Base-by-base conservation (phyloP, 768 basidiomycete genomes). In the Boletus rubropictus region DNA sequence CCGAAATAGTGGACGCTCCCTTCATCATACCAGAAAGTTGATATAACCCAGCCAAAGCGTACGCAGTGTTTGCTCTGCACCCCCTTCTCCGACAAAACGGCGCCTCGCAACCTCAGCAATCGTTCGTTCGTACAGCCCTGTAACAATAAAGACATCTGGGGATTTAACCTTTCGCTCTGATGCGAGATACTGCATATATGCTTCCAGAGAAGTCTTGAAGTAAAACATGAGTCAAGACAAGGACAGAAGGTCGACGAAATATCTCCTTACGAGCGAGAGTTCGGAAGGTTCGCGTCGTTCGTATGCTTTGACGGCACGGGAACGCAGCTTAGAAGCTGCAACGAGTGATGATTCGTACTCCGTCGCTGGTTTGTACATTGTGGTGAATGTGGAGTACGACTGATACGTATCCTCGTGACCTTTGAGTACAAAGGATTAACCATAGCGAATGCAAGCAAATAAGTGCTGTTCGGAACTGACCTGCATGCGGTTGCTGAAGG, bases 331-430 rank as follows among this genome's bases (percentile, higher is more conserved):
- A 14, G 90, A 90, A 3, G 91, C 92, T 1, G 78, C 65, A 15
- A 95, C 76, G 21, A 97, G 78, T 7, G 84, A 67, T 0, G 71
- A 56, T 59, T 95, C 92, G 60, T 98, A 98, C 35, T 84, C 76
- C n/a, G 75, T 68, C 0, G 82, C 72, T 12, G 86, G 79, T 56
- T 82, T 79, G 64, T 86, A 77, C 45, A 79, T 77, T 1, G 91
- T 89, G 14, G 90, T 89, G 69, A 97, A 96, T 0, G 84, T 78
- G 0, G 94, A 96, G 63, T 95, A 98, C 2, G 79, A 74, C 57
- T 89, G 83, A 46, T 84, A 83, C 0, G 92, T 94, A 12, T 86
- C 79, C 33, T 90, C 89, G 46, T 83, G 76, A 49, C 80, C 90
- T 93, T 56, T n/a, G 22, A 32, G 37, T 3, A 22, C 11, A n/a